A percentile compares a stretch with the other conserved stretches of the same genome.
Evolutionary conservation across 1,284 basidiomycete genomes (phyloP).

Genomic region (Lignosus rhinocerotis): DNA sequence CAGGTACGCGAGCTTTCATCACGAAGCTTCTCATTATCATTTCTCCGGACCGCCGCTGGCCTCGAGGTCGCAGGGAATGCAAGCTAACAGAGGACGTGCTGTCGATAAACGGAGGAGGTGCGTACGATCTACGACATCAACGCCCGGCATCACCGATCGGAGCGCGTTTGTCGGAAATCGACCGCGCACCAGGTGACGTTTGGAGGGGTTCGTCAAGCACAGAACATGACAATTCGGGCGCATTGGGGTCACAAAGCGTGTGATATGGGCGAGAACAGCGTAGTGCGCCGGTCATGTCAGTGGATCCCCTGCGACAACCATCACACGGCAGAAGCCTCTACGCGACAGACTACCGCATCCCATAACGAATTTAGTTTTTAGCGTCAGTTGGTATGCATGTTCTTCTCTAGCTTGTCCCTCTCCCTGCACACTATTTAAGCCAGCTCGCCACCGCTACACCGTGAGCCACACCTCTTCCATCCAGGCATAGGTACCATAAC

Average conservation of each 20-base stretch:
- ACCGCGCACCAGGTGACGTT: background rate
- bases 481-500: background rate
- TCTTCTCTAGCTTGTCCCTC: background rate
- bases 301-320: background rate
- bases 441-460: background rate
- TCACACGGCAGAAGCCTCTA: background rate
- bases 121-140: background rate
- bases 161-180: background rate
- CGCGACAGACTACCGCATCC: background rate
- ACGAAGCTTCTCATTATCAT: background rate
- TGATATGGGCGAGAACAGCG: background rate
- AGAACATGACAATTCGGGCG: constrained; percentile 3
- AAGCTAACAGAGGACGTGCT: background rate
- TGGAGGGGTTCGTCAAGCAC: background rate
- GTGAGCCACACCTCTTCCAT: background rate
- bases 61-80: background rate
- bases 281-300: background rate
- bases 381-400: background rate
- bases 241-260: background rate
- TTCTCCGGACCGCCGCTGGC: too few species aligned
- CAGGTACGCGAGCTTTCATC: background rate
- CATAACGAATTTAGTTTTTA: background rate
- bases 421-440: background rate
- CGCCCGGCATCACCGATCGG: background rate
- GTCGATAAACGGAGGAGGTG: background rate